Percentiles rank a stretch among this genome's conserved stretches.
Evolutionary conservation across 257 asterid species (phyloP).

Genomic region (Nicotiana sylvestris): DNA sequence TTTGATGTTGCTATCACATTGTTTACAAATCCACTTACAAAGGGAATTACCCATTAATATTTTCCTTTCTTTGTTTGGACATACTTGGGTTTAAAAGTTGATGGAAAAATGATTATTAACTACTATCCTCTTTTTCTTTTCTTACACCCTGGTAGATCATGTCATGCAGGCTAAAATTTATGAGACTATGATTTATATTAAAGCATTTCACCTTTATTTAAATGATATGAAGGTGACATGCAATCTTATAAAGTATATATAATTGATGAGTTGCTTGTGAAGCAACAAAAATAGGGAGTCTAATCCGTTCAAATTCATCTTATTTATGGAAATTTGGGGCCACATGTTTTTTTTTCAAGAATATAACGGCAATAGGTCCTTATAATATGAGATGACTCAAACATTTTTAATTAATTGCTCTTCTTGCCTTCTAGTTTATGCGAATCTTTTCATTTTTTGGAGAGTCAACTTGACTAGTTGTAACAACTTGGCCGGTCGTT

Average conservation of each 20-base stretch:
- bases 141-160: background rate
- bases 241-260: slow-evolving; percentile 7
- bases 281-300: slow-evolving; percentile 16
- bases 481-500: too few relatives aligned
- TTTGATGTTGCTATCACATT: background rate
- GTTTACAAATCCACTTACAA: background rate
- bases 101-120: background rate
- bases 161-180: background rate
- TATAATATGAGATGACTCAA: background rate
- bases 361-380: background rate
- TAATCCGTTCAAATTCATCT: background rate
- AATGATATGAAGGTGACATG: slow-evolving; percentile 4
- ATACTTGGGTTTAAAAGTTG: background rate
- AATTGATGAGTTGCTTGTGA: slow-evolving; percentile 9
- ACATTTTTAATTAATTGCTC: background rate
- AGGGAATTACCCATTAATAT: background rate
- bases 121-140: background rate
- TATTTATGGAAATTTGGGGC: background rate
- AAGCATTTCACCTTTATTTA: slow-evolving; percentile 10
- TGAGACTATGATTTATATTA: background rate
- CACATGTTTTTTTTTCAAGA: background rate
- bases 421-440: too few relatives aligned
- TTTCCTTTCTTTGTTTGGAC: background rate
- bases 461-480: too few relatives aligned
- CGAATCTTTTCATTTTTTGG: too few relatives aligned